Conservation (phyloP, 1,139 yeast species). For the Suhomyces anneliseae region DNA sequence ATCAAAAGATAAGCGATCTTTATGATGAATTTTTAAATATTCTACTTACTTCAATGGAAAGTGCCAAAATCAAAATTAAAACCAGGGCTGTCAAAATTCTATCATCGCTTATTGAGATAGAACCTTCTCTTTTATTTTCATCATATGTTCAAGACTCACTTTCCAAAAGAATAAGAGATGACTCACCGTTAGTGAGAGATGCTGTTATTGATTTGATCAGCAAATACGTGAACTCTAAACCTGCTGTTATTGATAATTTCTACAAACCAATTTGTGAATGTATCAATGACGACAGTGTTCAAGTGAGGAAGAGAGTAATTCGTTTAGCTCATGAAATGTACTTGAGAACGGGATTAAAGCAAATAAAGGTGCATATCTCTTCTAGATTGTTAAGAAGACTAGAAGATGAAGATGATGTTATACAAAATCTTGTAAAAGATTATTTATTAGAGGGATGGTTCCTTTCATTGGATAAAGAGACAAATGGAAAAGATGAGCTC, state of each 20-base stretch:
- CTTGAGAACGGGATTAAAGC: slow-evolving; percentile 25
- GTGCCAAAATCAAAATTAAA: slow-evolving; percentile 58
- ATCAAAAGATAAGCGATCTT: slow-evolving; percentile 37
- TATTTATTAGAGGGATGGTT: slow-evolving; percentile 50
- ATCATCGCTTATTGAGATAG: slow-evolving; percentile 44
- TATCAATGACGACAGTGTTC: slow-evolving; percentile 58
- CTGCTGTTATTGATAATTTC: slow-evolving; percentile 48
- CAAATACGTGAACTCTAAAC: slow-evolving; percentile 46
- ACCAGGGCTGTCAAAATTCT: slow-evolving; percentile 65
- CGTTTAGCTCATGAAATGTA: slow-evolving; percentile 54
- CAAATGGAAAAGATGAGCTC: background rate
- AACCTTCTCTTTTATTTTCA: slow-evolving; percentile 49
- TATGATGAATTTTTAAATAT: slow-evolving; percentile 56
- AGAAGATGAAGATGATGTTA: slow-evolving; percentile 69
- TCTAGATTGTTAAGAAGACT: slow-evolving; percentile 52
- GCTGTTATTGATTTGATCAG: slow-evolving; percentile 70
- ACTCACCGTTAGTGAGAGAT: slow-evolving; percentile 72
- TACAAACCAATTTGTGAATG: slow-evolving; percentile 51
- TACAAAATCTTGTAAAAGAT: slow-evolving; percentile 46
- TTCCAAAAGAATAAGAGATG: slow-evolving; percentile 52
- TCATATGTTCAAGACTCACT: slow-evolving; percentile 55
- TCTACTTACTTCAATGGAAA: slow-evolving; percentile 49
- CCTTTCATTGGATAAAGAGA: slow-evolving; percentile 15
- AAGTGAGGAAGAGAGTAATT: slow-evolving; percentile 64
- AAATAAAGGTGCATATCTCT: slow-evolving; percentile 45